phyloP scores from a whole-genome alignment of 768 basidiomycete species.

The Podaxis sp. region DNA sequence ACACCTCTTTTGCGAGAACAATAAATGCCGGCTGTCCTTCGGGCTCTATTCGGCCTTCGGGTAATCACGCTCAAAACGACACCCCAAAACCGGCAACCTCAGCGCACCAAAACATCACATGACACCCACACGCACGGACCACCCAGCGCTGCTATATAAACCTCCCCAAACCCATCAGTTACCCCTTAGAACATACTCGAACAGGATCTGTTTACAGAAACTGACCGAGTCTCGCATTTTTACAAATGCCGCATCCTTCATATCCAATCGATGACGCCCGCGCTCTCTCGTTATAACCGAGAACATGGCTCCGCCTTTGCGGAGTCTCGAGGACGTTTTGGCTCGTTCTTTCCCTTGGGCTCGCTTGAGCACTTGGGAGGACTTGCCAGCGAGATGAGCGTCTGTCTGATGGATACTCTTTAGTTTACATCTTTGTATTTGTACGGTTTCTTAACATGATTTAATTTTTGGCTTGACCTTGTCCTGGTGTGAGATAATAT shows the following conservation, averaged over 20 bases:
- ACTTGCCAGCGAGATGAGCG: slow-evolving; percentile 55
- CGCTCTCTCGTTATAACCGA: slow-evolving; percentile 66
- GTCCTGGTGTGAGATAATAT: too few relatives aligned
- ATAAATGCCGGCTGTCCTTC: too few relatives aligned
- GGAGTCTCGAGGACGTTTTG: slow-evolving; percentile 67
- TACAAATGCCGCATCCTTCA: slow-evolving; percentile 73
- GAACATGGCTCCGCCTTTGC: slow-evolving; percentile 47
- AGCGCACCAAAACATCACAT: neutral
- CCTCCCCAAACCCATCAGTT: slow-evolving; percentile 13
- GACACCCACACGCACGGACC: slow-evolving; percentile 29
- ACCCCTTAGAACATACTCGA: slow-evolving; percentile 73
- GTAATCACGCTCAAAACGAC: too few relatives aligned
- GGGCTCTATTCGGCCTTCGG: too few relatives aligned
- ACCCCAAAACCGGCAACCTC: too few relatives aligned
- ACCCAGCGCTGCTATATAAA: slow-evolving; percentile 26
- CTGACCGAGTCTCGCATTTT: slow-evolving; percentile 82
- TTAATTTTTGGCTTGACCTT: too few relatives aligned
- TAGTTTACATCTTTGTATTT: neutral
- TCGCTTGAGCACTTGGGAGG: slow-evolving; percentile 29
- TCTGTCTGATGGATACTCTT: slow-evolving; percentile 60
- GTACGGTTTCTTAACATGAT: too few relatives aligned
- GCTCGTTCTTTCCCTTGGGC: slow-evolving; percentile 29
- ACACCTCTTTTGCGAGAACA: too few relatives aligned
- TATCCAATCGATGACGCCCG: slow-evolving; percentile 69
- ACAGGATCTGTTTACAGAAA: slow-evolving; percentile 83